phyloP scores from a whole-genome alignment of 305 asterid genomes.

The Solanum hybrid region DNA sequence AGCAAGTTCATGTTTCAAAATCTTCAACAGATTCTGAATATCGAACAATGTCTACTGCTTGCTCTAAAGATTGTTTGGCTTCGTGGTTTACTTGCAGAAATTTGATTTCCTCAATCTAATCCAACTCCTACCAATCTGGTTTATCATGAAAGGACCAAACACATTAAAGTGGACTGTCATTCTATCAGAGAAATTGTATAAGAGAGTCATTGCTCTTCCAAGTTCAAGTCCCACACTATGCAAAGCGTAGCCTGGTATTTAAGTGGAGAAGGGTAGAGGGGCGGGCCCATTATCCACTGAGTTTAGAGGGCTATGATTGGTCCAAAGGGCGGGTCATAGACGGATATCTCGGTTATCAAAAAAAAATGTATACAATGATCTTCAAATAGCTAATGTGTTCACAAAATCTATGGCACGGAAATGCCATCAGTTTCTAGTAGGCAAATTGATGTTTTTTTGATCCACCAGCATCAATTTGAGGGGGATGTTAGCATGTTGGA shows the following conservation, averaged over 20 bases:
- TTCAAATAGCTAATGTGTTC: neutral
- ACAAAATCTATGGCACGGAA: neutral
- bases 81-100: neutral
- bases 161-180: neutral
- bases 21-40: neutral
- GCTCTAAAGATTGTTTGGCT: neutral
- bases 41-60: neutral
- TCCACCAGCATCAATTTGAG: neutral
- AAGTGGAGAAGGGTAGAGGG: no score
- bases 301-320: no score
- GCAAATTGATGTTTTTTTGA: neutral
- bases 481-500: neutral
- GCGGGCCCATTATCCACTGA: no score
- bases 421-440: neutral
- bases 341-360: no score
- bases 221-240: no score
- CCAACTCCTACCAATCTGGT: neutral
- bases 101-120: neutral
- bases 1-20: neutral
- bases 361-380: neutral
- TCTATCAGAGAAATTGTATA: neutral
- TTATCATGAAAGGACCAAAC: neutral
- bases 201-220: neutral
- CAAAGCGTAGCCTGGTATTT: no score
- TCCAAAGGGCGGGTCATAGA: no score